Conservation (phyloP, 2,329 filamentous ascomycete genomes). For the Venturia nashicola region DNA sequence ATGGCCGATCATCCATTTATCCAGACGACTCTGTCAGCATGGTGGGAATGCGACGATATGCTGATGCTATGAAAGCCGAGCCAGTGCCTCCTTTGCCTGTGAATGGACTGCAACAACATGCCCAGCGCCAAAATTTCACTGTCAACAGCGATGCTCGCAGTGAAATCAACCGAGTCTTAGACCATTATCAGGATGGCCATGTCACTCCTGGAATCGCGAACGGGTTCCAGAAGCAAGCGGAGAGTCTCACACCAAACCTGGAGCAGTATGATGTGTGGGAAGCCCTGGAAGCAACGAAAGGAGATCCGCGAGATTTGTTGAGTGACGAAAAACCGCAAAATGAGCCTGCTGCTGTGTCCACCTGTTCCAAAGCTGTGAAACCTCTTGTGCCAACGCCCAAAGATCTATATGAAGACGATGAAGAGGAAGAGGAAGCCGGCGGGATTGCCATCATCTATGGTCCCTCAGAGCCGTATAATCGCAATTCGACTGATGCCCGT, state of each 20-base stretch:
- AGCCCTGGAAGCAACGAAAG: conserved; percentile 40
- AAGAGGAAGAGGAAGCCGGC: conserved; percentile 3
- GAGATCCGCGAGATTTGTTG: conserved; percentile 39
- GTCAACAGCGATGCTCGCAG: conserved; percentile 31
- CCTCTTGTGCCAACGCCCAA: conserved; percentile 5
- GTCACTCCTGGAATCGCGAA: conserved; percentile 26
- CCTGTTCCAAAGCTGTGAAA: conserved; percentile 18
- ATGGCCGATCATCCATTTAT: conserved; percentile 21
- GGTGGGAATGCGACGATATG: conserved; percentile 16
- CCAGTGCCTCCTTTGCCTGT: conserved; percentile 15
- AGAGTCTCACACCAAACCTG: conserved; percentile 38
- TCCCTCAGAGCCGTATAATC: background rate
- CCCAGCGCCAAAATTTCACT: conserved; percentile 15
- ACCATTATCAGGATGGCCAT: conserved; percentile 24
- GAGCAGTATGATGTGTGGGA: conserved; percentile 43
- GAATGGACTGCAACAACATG: conserved; percentile 6
- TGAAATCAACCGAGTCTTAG: conserved; percentile 27
- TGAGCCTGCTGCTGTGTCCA: background rate
- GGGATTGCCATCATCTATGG: conserved; percentile 9
- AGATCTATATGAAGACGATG: background rate
- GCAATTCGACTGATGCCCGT: background rate
- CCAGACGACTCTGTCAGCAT: conserved; percentile 27
- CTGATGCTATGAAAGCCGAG: conserved; percentile 16
- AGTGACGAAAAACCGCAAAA: conserved; percentile 15
- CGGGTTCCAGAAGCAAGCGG: conserved; percentile 26